A percentile compares a stretch with the other conserved stretches of the same genome.
Evolutionary conservation across 495 filamentous ascomycete species (phyloP).

Genomic region (Podospora pseudopauciseta): DNA sequence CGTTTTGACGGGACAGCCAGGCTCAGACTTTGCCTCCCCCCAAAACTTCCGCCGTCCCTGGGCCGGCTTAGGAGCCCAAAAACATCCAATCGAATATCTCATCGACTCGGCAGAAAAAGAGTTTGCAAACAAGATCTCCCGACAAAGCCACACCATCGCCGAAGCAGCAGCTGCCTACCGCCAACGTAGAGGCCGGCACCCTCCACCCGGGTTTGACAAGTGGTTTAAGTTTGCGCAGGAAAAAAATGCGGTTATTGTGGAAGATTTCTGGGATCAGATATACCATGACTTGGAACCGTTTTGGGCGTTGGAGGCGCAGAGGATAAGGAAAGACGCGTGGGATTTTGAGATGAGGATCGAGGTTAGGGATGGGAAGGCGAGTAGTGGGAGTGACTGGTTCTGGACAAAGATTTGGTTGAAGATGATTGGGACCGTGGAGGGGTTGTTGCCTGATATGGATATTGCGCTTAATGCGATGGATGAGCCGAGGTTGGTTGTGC

Average conservation of each 20-base stretch:
- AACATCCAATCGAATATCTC: conserved; percentile 48
- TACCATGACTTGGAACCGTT: conserved; percentile 68
- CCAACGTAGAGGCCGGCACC: conserved; percentile 61
- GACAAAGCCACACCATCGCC: conserved; percentile 48
- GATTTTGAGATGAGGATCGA: conserved; percentile 58
- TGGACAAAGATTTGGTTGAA: conserved; percentile 60
- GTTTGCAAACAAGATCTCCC: conserved; percentile 39
- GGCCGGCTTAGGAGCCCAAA: background rate
- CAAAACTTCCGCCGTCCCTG: conserved; percentile 1
- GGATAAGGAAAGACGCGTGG: conserved; percentile 52
- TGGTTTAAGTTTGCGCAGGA: conserved; percentile 67
- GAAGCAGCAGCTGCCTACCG: conserved; percentile 61
- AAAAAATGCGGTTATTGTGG: conserved; percentile 57
- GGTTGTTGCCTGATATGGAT: conserved; percentile 67
- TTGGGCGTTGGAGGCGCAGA: conserved; percentile 57
- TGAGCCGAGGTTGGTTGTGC: conserved; percentile 62
- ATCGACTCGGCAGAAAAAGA: conserved; percentile 41
- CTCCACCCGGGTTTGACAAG: conserved; percentile 66
- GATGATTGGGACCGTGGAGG: conserved; percentile 55
- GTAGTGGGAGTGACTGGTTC: conserved; percentile 54
- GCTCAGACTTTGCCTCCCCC: background rate
- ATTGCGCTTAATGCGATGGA: conserved; percentile 67
- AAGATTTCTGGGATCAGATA: conserved; percentile 71
- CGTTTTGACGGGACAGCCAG: conserved; percentile 3
- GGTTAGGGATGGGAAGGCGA: conserved; percentile 55